phyloP scores from a whole-genome alignment of 2,329 filamentous ascomycete genomes.

The Leptographium wingfieldii region DNA sequence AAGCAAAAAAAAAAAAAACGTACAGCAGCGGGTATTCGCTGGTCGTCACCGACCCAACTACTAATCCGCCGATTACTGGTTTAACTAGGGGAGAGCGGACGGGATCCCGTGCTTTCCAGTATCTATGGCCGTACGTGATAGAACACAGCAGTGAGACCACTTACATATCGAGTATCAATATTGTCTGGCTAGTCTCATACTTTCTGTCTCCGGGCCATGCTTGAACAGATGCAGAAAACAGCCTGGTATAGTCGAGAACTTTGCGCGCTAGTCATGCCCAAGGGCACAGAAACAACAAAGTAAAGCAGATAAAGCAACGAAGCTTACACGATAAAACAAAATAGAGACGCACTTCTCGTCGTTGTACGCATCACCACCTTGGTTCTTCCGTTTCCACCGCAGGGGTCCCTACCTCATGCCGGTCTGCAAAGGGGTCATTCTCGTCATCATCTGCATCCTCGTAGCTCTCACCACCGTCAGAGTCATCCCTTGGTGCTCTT shows the following conservation, averaged over 20 bases:
- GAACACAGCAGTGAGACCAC: too few species aligned
- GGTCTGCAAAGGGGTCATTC: constrained; percentile 79
- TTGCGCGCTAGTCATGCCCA: too few species aligned
- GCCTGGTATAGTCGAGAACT: too few species aligned
- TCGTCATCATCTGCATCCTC: constrained; percentile 63
- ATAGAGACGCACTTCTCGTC: neutral
- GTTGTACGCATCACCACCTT: constrained; percentile 16
- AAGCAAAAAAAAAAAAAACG: too few species aligned
- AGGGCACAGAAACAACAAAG: too few species aligned
- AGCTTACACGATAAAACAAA: too few species aligned
- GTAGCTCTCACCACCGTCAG: constrained; percentile 43
- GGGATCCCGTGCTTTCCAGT: constrained; percentile 4
- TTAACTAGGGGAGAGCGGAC: constrained; percentile 2
- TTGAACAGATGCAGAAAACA: too few species aligned
- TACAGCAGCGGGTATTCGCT: constrained; percentile 3
- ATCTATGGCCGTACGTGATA: constrained; percentile 5
- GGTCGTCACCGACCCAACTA: constrained; percentile 1
- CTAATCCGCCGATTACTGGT: constrained; percentile 1
- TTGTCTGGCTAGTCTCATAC: too few species aligned
- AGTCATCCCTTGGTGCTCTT: constrained; percentile 19
- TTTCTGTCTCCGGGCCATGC: too few species aligned
- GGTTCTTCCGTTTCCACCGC: constrained; percentile 26
- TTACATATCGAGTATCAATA: too few species aligned
- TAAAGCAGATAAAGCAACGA: too few species aligned
- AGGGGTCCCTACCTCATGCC: constrained; percentile 48